Percentiles rank a stretch among this genome's conserved stretches.
Conservation (phyloP, 2,329 filamentous ascomycete genomes). For the Clarireedia hainanense region DNA sequence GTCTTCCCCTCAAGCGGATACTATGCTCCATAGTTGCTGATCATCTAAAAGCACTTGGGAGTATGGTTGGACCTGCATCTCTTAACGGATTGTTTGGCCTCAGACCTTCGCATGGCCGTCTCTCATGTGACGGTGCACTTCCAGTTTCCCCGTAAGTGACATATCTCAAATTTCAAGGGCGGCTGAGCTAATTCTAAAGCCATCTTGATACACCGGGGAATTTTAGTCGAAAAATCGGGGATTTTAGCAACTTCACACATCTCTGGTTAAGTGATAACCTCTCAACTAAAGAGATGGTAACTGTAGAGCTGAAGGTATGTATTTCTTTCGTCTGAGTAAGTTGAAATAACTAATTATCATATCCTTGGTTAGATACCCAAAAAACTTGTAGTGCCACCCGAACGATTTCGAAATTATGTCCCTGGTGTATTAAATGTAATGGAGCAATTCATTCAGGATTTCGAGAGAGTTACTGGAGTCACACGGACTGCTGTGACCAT, state of each 20-base stretch:
- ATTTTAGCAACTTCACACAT: constrained; percentile 2
- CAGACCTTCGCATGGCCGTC: constrained; percentile 10
- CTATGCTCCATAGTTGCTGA: not conserved
- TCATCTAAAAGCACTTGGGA: constrained; percentile 11
- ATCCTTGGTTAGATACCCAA: not conserved
- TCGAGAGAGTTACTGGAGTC: not conserved
- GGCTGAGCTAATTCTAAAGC: constrained; percentile 3
- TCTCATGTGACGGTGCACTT: constrained; percentile 11
- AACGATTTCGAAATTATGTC: not conserved
- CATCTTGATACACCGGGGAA: constrained; percentile 16
- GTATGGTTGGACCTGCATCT: constrained; percentile 17
- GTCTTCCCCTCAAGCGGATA: not conserved
- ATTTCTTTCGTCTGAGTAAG: not conserved
- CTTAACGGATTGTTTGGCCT: constrained; percentile 15
- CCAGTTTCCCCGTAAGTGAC: constrained; percentile 10
- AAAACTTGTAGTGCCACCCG: not conserved
- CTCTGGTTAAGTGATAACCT: not conserved
- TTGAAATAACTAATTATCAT: not conserved
- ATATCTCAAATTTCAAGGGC: no score
- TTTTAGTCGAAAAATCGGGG: constrained; percentile 14
- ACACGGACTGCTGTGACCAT: not conserved
- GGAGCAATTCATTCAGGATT: constrained; percentile 5
- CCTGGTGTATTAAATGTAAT: not conserved
- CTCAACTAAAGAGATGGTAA: no score
- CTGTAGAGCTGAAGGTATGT: not conserved